Evolutionary conservation across 2,329 filamentous ascomycete species (phyloP).

Genomic region (Lecanosticta acicola): DNA sequence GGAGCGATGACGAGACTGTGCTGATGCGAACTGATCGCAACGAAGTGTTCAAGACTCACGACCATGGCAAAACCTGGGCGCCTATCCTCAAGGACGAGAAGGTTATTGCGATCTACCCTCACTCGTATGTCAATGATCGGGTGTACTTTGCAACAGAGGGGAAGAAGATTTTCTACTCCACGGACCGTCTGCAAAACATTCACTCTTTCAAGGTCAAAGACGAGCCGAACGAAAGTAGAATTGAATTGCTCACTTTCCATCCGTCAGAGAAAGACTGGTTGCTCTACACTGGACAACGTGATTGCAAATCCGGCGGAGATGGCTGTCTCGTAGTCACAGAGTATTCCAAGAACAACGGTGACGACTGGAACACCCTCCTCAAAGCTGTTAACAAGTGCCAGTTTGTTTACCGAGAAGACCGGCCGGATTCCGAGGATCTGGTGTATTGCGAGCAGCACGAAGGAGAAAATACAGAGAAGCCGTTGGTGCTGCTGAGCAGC

Average conservation of each 20-base stretch:
- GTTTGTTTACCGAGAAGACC: slow-evolving; percentile 66
- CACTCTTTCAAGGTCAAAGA: slow-evolving; percentile 67
- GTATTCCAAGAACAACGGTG: slow-evolving; percentile 70
- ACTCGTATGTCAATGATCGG: slow-evolving; percentile 74
- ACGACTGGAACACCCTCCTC: slow-evolving; percentile 67
- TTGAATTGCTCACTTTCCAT: slow-evolving; percentile 69
- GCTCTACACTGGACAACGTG: slow-evolving; percentile 73
- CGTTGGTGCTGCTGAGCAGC: slow-evolving; percentile 67
- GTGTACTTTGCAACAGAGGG: slow-evolving; percentile 76
- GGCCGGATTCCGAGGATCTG: slow-evolving; percentile 56
- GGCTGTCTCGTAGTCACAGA: slow-evolving; percentile 70
- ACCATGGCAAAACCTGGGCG: slow-evolving; percentile 87
- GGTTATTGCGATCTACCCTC: slow-evolving; percentile 66
- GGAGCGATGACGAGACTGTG: slow-evolving; percentile 68
- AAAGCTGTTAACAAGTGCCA: slow-evolving; percentile 76
- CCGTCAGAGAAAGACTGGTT: slow-evolving; percentile 82
- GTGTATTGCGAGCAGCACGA: slow-evolving; percentile 60
- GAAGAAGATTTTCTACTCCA: slow-evolving; percentile 69
- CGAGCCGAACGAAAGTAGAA: slow-evolving; percentile 46
- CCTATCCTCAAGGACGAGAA: slow-evolving; percentile 59
- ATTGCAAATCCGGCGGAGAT: slow-evolving; percentile 54
- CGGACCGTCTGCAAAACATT: slow-evolving; percentile 69
- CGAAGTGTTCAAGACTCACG: slow-evolving; percentile 66
- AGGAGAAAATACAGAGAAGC: slow-evolving; percentile 45
- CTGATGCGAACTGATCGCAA: slow-evolving; percentile 55